These are phyloP conservation scores for Penicillium psychrosexuale DNA, from an alignment of 2,329 filamentous ascomycete species.

Conservation along the genomic window DNA sequence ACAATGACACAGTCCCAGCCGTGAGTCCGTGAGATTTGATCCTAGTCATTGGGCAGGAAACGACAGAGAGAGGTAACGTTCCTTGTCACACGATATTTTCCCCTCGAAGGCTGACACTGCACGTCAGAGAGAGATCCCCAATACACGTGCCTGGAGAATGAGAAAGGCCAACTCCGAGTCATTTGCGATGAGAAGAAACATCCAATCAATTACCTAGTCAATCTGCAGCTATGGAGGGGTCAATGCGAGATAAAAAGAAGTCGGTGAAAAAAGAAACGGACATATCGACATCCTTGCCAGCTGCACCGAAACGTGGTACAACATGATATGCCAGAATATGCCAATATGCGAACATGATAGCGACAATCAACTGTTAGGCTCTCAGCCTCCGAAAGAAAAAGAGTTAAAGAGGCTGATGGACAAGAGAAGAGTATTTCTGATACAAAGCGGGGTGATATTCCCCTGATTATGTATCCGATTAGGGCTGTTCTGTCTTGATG, in stretches of 20 bases:
- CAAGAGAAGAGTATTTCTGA: not conserved
- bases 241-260: not conserved
- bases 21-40: constrained; percentile 16
- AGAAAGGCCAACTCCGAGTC: not conserved
- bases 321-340: constrained; percentile 18
- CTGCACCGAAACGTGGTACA: constrained; percentile 28
- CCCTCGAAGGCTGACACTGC: not conserved
- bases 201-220: not conserved
- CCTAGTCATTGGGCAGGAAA: constrained; percentile 30
- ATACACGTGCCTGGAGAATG: constrained; percentile 10
- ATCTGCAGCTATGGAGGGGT: constrained; percentile 3
- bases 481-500: not conserved
- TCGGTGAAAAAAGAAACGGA: constrained; percentile 4
- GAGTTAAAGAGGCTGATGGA: not conserved
- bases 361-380: not conserved
- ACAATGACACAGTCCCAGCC: constrained; percentile 29
- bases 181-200: not conserved
- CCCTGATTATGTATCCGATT: not conserved
- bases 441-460: constrained; percentile 3
- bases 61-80: constrained; percentile 11
- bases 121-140: constrained; percentile 4
- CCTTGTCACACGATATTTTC: constrained; percentile 15
- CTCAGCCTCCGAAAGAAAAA: not conserved
- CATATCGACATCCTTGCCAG: constrained; percentile 15
- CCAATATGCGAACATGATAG: not conserved